Base-by-base conservation (phyloP, 2,329 filamentous ascomycete genomes). In the Xylariaceae sp. region DNA sequence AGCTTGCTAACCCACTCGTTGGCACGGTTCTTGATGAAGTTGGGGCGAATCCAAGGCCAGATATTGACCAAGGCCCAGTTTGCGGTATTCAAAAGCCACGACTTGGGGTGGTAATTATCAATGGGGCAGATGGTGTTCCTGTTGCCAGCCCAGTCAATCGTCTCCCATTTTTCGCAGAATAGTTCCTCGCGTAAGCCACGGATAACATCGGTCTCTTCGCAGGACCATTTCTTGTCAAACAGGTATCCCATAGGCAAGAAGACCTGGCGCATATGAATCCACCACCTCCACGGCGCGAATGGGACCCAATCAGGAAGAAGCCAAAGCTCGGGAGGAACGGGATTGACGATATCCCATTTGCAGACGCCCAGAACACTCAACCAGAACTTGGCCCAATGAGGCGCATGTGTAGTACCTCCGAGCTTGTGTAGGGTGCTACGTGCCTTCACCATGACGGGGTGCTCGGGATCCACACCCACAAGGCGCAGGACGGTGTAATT, bases 331-430 rank as follows among this genome's bases (percentile, higher is more conserved):
- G 94, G 90, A 0, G 94, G 94, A 1, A 94, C 86, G 0, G 94
- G 94, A 68, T 97, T 99, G 66, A 97, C 92, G 60, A 94, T 86
- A 57, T 96, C 91, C 92, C 93, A 99, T 34, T 88, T 78, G 71
- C 86, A 86, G 3, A 97, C 83, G 13, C 92, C 92, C 61, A 99
- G 76, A 2, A 95, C 81, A 45, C 88, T 88, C 51, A 99, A 81
- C 92, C 92, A 97, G 74, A 95, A 95, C 72, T 99, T 99, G n/a
- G 85, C 85, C 94, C 94, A 99, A 72, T 97, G 94, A 18, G 94
- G 95, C 1, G 85, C 85, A 68, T 91, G 86, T 11, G 89, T 78
- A 1, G 91, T 91, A 34, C 94, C 93, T 9, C 94, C 94, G 47
- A 97, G 80, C 70, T 88, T 87, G 75, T 97, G 91, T 37, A 99